Base-by-base conservation (phyloP, 192 early-diverging fungal genomes). In the Mortierella antarctica region DNA sequence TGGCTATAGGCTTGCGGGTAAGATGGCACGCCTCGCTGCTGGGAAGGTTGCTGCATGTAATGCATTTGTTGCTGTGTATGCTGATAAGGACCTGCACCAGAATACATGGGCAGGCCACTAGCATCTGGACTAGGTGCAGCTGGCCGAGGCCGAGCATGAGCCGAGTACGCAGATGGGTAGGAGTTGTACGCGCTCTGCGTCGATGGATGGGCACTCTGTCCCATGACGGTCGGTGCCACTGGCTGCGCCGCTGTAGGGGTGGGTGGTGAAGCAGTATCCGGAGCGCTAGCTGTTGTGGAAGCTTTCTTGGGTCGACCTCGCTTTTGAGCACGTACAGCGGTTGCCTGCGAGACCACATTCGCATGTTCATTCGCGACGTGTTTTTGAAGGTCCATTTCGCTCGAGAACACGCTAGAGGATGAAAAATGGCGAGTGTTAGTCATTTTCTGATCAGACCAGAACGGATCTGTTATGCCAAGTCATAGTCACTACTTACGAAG, bases 291-390 rank as follows among this genome's bases (percentile, higher is more conserved):
- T 39, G 64, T n/a, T n/a, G 23, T 3, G 3, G 69, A 50, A 15
- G 10, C 14, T 17, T 70, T 70, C 48, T 70, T 70, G 41, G 69
- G 59, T 47, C 69, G 47, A 5, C 69, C 59, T 40, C 69, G 57
- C 52, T 62, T 70, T 6, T 52, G 39, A 17, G 50, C 48, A 1
- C 59, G 59, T 18, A 23, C 18, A 6, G 69, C 12, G n/a, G 21
- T 20, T 44, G 48, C 48, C 20, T 52, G 60, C 7, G 47, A 15
- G 0, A 53, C 41, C 3, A 20, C 39, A 7, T 4, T 45, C 4
- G 63, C 39, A 44, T 74, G 72, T 39, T 67, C 65, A 11, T 14
- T 46, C 5, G 72, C 40, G 7, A 74, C 58, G 54, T 74, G 72
- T 21, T 50, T 15, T 11, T 14, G 39, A 11, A 74, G 42, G 0